Evolutionary conservation across 1,139 yeast genomes (phyloP).

Genomic region (Arxiozyma slooffiae): DNA sequence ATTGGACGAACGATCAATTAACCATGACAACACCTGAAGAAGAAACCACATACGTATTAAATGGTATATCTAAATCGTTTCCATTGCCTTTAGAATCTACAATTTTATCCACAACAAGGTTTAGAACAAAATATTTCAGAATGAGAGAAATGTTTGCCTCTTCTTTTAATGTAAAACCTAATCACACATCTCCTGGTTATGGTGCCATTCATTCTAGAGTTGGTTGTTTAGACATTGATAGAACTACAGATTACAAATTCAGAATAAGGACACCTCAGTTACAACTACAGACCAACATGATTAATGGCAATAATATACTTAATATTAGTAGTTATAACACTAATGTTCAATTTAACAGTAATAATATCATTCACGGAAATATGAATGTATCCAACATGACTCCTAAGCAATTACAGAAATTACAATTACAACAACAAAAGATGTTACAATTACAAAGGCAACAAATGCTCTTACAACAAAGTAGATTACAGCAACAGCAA

Average conservation of each 20-base stretch:
- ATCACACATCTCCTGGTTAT: slow-evolving; percentile 29
- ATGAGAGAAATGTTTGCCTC: slow-evolving; percentile 75
- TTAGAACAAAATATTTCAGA: slow-evolving; percentile 62
- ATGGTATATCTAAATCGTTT: slow-evolving; percentile 74
- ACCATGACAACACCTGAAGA: slow-evolving; percentile 54
- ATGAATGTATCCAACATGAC: slow-evolving; percentile 19
- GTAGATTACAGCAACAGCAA: slow-evolving; percentile 24
- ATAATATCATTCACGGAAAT: background rate
- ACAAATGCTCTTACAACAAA: slow-evolving; percentile 26
- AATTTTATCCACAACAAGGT: slow-evolving; percentile 58
- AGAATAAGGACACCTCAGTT: slow-evolving; percentile 55
- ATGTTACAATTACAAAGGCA: slow-evolving; percentile 30
- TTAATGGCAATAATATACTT: background rate
- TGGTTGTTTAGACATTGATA: slow-evolving; percentile 60
- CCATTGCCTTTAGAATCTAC: slow-evolving; percentile 78
- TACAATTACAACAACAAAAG: slow-evolving; percentile 33
- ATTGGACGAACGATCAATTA: slow-evolving; percentile 3
- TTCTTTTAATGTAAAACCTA: slow-evolving; percentile 35
- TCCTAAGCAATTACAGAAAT: slow-evolving; percentile 37
- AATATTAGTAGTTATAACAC: too few species aligned
- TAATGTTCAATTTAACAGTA: background rate
- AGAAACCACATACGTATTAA: slow-evolving; percentile 85
- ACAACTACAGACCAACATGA: background rate
- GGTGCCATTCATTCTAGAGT: slow-evolving; percentile 72
- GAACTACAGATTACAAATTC: slow-evolving; percentile 46